Evolutionary conservation across 768 basidiomycete genomes (phyloP), one percentile per base, ranked within the genome.

Genomic region (Psilocybe tampanensis): DNA sequence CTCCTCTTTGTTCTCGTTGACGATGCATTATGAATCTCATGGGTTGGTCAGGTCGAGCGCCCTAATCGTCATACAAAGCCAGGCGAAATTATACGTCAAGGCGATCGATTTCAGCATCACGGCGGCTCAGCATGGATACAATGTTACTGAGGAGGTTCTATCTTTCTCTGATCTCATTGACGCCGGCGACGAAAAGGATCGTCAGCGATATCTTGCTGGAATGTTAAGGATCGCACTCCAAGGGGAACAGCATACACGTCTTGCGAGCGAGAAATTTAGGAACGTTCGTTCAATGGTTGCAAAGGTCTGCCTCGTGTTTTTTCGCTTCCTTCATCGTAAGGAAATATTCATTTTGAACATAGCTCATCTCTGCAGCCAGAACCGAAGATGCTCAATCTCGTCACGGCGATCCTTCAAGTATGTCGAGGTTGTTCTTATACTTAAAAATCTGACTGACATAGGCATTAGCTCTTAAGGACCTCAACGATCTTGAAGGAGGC

Each of bases 131-230:
- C 39, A 43, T 15, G 57, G 57, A 8, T 47, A 34, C 32, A 48
- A 22, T 18, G 41, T 58, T 22, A 45, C 52, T 12, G 41, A 52
- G 44, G 56, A 57, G 22, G 56, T 23, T 17, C 8, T 57, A 12
- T 32, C 24, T 3, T 52, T 57, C 22, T 49, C 56, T 1, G 11
- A 34, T 13, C 18, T 26, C 33, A 47, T 57, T 21, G 56, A 52
- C 22, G 11, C 21, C 8, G 24, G 24, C 11, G 44, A 44, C n/a
- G 67, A 71, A 70, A 66, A 74, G 8, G 54, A 52, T 8, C 72
- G 73, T 62, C 66, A 72, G 70, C 65, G 73, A 22, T 55, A 59
- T 44, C 54, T 62, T 24, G 8, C 24, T n/a, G 51, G 42, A 4
- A 62, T 59, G 61, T 15, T 59, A 13, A 49, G 55, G 8, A 48